Evolutionary conservation across 257 asterid genomes (phyloP), one percentile per base, ranked within the genome.

Genomic region (Lycium ferocissimum): DNA sequence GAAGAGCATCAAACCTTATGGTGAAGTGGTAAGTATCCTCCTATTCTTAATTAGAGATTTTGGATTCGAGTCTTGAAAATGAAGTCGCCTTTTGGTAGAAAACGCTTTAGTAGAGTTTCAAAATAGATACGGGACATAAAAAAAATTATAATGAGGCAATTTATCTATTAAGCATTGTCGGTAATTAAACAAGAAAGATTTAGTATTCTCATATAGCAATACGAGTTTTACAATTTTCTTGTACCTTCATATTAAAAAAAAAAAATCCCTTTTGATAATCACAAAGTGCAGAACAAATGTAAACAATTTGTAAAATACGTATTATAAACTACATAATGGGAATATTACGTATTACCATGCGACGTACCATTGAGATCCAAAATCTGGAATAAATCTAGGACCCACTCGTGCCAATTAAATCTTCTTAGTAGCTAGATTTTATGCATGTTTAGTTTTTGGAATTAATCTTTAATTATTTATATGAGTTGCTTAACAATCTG

Each of bases 101-200:
- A 40, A 40, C 6, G 6, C 6, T 40, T 40, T 40, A 40, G 45
- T 4, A 5, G 7, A 40, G 45, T 40, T 0, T 40, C 45, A 40
- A 40, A 26, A 40, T 40, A 6, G 45, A 40, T 40, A 40, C 7
- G 0, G 5, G 45, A 40, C 45, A 40, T 6, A 2, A 5, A 40
- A 3, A 3, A 3, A 3, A 3, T 40, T 40, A 40, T 40, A 40
- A 40, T 40, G 6, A 40, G 6, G 45, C 61, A 56, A 56, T 11
- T 47, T 47, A 47, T 20, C 80, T 10, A 75, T 12, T 20, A 37
- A 20, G 49, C n/a, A 20, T 75, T 75, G 61, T 75, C 61, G 43
- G 81, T 9, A 20, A 26, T 26, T 26, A 26, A 75, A 49, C 61
- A 49, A 75, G 81, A 75, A 49, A 47, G 61, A 75, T 75, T 47